Conservation (phyloP, 345 rosid species). For the Rhodamnia argentea region DNA sequence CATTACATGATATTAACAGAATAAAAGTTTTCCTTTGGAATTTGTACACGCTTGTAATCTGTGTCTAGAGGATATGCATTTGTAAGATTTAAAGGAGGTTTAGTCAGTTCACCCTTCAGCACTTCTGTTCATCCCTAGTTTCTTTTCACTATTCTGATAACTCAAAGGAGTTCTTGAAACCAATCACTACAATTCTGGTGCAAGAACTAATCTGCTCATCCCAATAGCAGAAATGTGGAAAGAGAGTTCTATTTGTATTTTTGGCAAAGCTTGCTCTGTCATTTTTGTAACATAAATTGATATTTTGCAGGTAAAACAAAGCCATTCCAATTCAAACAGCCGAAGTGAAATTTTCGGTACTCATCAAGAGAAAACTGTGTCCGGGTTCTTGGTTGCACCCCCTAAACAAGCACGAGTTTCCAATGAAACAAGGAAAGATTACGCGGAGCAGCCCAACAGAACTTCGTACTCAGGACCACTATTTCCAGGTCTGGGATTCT, state of each 20-base stretch:
- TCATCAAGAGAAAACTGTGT: slow-evolving; percentile 19
- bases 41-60: background rate
- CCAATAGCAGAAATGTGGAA: background rate
- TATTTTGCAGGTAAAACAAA: background rate
- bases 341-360: slow-evolving; percentile 1
- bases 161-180: background rate
- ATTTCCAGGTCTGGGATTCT: slow-evolving; percentile 21
- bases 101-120: background rate
- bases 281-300: background rate
- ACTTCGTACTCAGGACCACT: slow-evolving; percentile 57
- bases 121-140: background rate
- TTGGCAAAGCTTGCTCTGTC: background rate
- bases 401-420: slow-evolving; percentile 18
- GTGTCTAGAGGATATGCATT: background rate
- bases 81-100: background rate
- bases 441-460: slow-evolving; percentile 14
- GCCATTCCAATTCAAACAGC: background rate
- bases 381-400: slow-evolving; percentile 27
- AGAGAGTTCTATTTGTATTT: background rate
- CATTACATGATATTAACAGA: background rate
- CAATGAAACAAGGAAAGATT: slow-evolving; percentile 30
- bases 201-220: background rate
- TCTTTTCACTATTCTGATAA: background rate
- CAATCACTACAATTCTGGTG: background rate
- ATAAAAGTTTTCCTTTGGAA: background rate